These are phyloP conservation scores for Pleurotus cornucopiae DNA, from an alignment of 768 basidiomycete species.

Conservation along the genomic window DNA sequence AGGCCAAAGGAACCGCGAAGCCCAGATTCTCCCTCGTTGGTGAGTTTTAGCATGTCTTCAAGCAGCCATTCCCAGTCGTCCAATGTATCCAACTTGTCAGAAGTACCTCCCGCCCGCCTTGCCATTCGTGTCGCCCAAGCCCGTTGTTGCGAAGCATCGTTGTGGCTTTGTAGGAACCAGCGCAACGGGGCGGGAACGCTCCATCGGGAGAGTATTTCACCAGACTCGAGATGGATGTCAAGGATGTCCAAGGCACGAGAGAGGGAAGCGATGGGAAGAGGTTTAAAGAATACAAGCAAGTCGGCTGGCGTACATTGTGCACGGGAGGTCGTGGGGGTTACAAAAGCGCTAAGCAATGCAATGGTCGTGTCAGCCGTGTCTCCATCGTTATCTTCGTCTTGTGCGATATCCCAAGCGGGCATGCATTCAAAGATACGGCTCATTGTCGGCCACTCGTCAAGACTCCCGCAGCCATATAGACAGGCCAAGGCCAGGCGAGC, in stretches of 20 bases:
- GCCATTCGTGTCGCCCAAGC: slow-evolving; percentile 88
- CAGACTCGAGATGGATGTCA: slow-evolving; percentile 91
- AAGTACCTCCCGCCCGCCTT: slow-evolving; percentile 53
- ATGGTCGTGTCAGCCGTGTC: slow-evolving; percentile 84
- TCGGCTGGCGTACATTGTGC: slow-evolving; percentile 59
- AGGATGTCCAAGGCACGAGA: slow-evolving; percentile 86
- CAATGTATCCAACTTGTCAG: slow-evolving; percentile 48
- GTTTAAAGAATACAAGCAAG: slow-evolving; percentile 77
- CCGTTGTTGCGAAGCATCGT: slow-evolving; percentile 64
- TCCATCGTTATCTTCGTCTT: slow-evolving; percentile 55
- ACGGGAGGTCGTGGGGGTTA: slow-evolving; percentile 66
- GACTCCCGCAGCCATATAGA: slow-evolving; percentile 75
- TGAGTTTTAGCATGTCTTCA: slow-evolving; percentile 86
- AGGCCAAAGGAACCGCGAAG: slow-evolving; percentile 79
- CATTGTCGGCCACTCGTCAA: slow-evolving; percentile 80
- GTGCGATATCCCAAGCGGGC: slow-evolving; percentile 77
- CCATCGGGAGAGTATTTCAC: slow-evolving; percentile 90
- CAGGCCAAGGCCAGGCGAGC: slow-evolving; percentile 83
- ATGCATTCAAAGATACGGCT: slow-evolving; percentile 93
- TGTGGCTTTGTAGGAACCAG: slow-evolving; percentile 86
- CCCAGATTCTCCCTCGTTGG: slow-evolving; percentile 55
- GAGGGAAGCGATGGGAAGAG: slow-evolving; percentile 67
- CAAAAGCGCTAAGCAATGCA: slow-evolving; percentile 72
- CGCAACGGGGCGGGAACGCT: slow-evolving; percentile 73
- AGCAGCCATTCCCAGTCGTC: slow-evolving; percentile 87